Percentiles rank a stretch among this genome's conserved stretches.
phyloP scores from a whole-genome alignment of 495 filamentous ascomycete species.

The Penicillium malachiteum region DNA sequence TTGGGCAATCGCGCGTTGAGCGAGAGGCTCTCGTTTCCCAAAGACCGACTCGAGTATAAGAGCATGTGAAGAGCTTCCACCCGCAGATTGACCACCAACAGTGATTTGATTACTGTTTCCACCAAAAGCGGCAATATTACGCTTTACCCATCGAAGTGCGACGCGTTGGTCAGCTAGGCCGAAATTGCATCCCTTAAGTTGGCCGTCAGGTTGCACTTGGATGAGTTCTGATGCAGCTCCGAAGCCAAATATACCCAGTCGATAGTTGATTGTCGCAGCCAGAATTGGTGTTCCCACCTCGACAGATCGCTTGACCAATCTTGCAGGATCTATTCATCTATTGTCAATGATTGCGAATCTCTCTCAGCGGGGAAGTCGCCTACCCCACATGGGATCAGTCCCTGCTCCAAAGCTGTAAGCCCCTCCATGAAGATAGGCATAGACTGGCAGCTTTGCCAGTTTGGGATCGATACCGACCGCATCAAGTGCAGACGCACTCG shows the following conservation, averaged over 20 bases:
- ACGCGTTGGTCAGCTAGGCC: not conserved
- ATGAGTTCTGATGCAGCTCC: not conserved
- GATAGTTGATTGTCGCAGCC: slow-evolving; percentile 1
- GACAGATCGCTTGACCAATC: not conserved
- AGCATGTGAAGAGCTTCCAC: not conserved
- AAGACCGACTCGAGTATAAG: not conserved
- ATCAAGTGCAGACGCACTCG: not conserved
- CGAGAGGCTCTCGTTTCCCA: not conserved
- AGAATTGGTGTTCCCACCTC: not conserved
- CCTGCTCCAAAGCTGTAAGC: slow-evolving; percentile 1
- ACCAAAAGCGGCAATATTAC: slow-evolving; percentile 3
- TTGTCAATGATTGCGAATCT: not conserved
- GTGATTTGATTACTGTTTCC: not conserved
- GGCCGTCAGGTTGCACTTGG: not conserved
- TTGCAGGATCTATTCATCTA: not conserved
- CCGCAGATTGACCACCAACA: slow-evolving; percentile 3
- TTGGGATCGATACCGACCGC: not conserved
- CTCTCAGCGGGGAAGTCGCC: not conserved
- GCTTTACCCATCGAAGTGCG: slow-evolving; percentile 1
- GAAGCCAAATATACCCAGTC: slow-evolving; percentile 3
- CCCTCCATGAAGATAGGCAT: not conserved
- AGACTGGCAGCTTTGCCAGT: not conserved
- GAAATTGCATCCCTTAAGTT: not conserved
- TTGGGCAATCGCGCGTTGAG: not conserved
- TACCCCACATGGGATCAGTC: slow-evolving; percentile 3